Evolutionary conservation across 805 yeast genomes (phyloP), one percentile per base, ranked within the genome.

Genomic region (Candida loeiensis): DNA sequence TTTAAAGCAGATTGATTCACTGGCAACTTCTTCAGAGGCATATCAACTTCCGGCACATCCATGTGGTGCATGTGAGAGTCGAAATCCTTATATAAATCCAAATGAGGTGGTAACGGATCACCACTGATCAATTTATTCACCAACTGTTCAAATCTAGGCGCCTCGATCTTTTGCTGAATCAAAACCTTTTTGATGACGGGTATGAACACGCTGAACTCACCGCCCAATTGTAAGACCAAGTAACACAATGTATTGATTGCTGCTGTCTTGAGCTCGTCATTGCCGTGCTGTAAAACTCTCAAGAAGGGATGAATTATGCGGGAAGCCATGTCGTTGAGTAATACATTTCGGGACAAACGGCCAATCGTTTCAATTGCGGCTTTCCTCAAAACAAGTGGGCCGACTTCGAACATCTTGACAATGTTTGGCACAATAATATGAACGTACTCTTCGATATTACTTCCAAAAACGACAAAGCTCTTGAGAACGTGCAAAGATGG

Each of bases 371-470:
- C 82, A 41, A 93, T 81, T 0, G 97, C 89, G 32, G 85, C 80
- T 42, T 74, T 76, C 41, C 87, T 69, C 24, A 91, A 70, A 12
- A 67, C 65, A 1, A 79, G 65, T 1, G 89, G 80, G 1, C 79
- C 72, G 45, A 66, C 76, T 54, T 93, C 96, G 53, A 90, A 83
- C 66, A 91, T 64, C 44, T 80, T 74, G 1, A 91, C 91, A 18
- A 90, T 72, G 38, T 83, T 83, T 0, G 98, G 97, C n/a, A 93
- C 74, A 18, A 91, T 76, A 42, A 91, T 73, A 55, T 89, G 96
- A 3, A 84, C 76, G 52, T 85, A 87, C 45, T 93, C 97, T 47
- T 91, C 97, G 35, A 91, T 73, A 54, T 85, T 87, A 18, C 84
- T 69, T 0, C 96, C 97, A 61, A 93, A 88, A 0, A 84, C 82